These are phyloP conservation scores for Penicillium sp. DNA, from an alignment of 2,329 filamentous ascomycete species.

Conservation along the genomic window DNA sequence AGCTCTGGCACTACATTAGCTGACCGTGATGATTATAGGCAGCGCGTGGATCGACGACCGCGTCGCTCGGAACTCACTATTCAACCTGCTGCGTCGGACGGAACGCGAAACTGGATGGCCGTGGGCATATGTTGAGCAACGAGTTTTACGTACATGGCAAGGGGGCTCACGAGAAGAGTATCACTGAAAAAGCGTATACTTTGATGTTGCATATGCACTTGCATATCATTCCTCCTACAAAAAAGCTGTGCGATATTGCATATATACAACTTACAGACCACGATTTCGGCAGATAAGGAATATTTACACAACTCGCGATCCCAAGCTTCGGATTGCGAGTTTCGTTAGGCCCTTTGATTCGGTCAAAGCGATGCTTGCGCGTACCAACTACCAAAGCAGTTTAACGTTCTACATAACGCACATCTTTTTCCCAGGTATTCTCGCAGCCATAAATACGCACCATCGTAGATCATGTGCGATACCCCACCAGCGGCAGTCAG, in stretches of 20 bases:
- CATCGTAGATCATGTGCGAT: too few relatives aligned
- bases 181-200: background rate
- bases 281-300: too few relatives aligned
- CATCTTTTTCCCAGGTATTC: too few relatives aligned
- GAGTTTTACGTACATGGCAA: conserved; percentile 22
- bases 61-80: conserved; percentile 15
- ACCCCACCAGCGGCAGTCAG: too few relatives aligned
- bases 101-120: conserved; percentile 22
- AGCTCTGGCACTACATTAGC: background rate
- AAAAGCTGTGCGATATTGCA: background rate
- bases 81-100: conserved; percentile 18
- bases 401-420: too few relatives aligned
- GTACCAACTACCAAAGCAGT: too few relatives aligned
- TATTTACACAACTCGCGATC: too few relatives aligned
- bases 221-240: background rate
- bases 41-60: conserved; percentile 33
- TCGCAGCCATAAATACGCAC: too few relatives aligned
- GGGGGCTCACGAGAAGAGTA: conserved; percentile 18
- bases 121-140: conserved; percentile 21
- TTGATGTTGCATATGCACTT: background rate
- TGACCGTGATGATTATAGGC: conserved; percentile 11
- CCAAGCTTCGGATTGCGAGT: too few relatives aligned
- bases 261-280: background rate
- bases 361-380: too few relatives aligned
- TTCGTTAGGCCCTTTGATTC: too few relatives aligned